Evolutionary conservation across 306 rosid species (phyloP), one percentile per base, ranked within the genome.

Genomic region (Sicyos edulis): DNA sequence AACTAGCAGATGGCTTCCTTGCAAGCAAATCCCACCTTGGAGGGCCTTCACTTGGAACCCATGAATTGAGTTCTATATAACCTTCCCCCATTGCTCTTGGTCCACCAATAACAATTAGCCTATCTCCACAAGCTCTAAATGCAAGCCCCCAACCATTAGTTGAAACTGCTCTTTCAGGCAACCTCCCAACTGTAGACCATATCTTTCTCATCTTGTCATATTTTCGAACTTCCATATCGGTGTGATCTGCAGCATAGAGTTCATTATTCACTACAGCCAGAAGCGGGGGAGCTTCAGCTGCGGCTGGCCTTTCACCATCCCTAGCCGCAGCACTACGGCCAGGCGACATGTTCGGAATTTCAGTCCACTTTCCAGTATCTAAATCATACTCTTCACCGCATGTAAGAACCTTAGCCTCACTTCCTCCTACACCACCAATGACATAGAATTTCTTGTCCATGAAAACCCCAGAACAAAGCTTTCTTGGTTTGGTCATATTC

Each of bases 141-240:
- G 98, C 98, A 54, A 92, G 92, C 16, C 98, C 98, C 98, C 98
- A 92, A 34, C 98, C 98, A 67, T 92, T 91, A 88, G 91, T 85
- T 1, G 98, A 92, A 42, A 59, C 83, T 0, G 84, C 92, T n/a
- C 85, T 80, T 70, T 88, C 98, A 0, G 98, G 98, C 79, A 92
- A 79, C 60, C 96, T 80, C 72, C 98, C 98, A 17, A 90, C 85
- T 0, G 84, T 87, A 53, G 16, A 0, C 98, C 98, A 92, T 63
- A 10, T 8, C 58, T 62, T 87, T 34, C 72, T 71, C 16, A 53
- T 77, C 59, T 90, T 92, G 70, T 92, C 88, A 20, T 86, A 92
- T 60, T 85, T 92, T 70, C 86, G 84, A 54, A 92, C 92, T 81
- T 84, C 96, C 91, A 88, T 92, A 75, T 88, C 96, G 7, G 91